Evolutionary conservation across 352 stramenopile species (phyloP), one percentile per base, ranked within the genome.

Genomic region (Phytophthora pini): DNA sequence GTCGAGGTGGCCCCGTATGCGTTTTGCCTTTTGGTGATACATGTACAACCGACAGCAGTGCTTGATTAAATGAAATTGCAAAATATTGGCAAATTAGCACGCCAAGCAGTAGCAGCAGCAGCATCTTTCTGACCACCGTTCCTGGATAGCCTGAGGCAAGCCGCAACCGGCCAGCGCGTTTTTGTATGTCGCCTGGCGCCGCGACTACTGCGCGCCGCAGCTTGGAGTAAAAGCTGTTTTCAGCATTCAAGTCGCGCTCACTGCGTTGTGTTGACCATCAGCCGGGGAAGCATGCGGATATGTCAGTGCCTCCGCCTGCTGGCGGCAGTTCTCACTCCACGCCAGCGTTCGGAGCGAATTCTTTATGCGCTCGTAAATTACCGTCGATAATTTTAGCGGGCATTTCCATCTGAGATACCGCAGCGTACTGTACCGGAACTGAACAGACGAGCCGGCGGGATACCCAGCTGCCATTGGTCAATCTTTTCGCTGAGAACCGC

Each of bases 381-480:
- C 68, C 63, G 53, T 26, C 20, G 67, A 61, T 62, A 73, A 72
- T 57, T 73, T 73, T 70, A 67, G 47, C n/a, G 31, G 43, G 26
- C 38, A 29, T 52, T 61, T 47, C n/a, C 40, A 32, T 50, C 49
- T 71, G 68, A 67, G 69, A 77, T 73, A 61, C 64, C 36, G 48
- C 51, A 10, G 46, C 52, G 47, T 40, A 65, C 58, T 43, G 64
- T 72, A 68, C 61, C 38, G 56, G 50, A 58, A 71, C 27, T 61
- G 43, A 50, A 31, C 70, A 78, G 65, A 74, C 65, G 58, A 65
- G 70, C 13, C 65, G 36, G 34, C 27, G 27, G 53, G 26, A 58
- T 65, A 5, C 26, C 27, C 65, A 74, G 70, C 70, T 77, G 65
- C 70, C 17, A 77, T 77, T 77, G 70, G 65, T 74, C 60, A 64